Evolutionary conservation across 257 asterid genomes (phyloP), one percentile per base, ranked within the genome.

Genomic region (Nicotiana tabacum): DNA sequence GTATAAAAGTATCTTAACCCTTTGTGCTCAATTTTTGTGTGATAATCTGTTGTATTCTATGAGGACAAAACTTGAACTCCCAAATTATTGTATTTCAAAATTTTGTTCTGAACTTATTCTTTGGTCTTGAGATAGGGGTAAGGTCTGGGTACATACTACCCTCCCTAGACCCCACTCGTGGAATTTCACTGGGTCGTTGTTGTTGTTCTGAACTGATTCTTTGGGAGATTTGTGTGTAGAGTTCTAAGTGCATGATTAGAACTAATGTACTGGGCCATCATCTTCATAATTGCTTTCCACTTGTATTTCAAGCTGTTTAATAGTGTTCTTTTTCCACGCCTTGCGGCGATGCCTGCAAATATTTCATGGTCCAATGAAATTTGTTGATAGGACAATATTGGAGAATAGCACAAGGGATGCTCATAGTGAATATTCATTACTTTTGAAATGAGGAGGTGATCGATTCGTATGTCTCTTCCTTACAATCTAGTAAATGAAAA

Each of bases 351-450:
- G 55, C 55, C 55, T 48, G 55, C 55, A 9, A 48, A 48, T 48
- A 3, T 48, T 48, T 51, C 15, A 51, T 9, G 56, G 16, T 51
- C 56, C 12, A 51, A 51, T 2, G 12, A 51, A 51, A 51, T 2
- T 10, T 9, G 56, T 51, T 10, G 56, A 12, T 12, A 51, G 56
- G 56, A 87, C 89, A 48, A 89, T 93, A 85, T 90, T 95, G 86
- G 97, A 90, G 83, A 92, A 91, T 77, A 66, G 87, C 66, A 51
- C 89, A 6, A 87, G 89, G 83, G 91, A 86, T 84, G 82, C 88
- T 61, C 67, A 66, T 74, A 84, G 43, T 66, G 88, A 90, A 72
- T 88, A 84, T 77, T 87, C 87, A 39, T 90, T 82, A 68, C 79
- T 35, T 64, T 17, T 16, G 55, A 48, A 48, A 48, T 51, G 56